Base-by-base conservation (phyloP, 2,329 filamentous ascomycete species). In the Talaromyces sp. region DNA sequence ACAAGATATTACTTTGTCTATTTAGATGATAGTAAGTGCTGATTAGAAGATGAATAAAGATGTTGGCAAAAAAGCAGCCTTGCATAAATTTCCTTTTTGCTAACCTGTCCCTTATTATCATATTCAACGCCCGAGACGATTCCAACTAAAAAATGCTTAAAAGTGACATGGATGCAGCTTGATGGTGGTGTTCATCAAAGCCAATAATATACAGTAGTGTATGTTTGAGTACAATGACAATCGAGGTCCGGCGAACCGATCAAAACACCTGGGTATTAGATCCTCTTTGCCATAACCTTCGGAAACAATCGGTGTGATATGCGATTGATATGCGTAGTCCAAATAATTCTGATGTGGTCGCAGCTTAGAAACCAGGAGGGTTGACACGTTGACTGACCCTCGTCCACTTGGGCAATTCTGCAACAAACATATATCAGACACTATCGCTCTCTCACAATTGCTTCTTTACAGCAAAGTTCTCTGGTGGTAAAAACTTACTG, bases 301-400 rank as follows among this genome's bases (percentile, higher is more conserved):
- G 11, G 16, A 33, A n/a, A 22, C 22, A 50, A 19, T 31, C 14
- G 45, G 19, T 56, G 16, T 39, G 33, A 16, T 6, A 11, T 19
- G n/a, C 50, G 6, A 33, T 33, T 24, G 31, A 3, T 27, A 31
- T n/a, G 7, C 47, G 9, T n/a, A 31, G 14, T 27, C 13, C 14
- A 39, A 14, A 43, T 4, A 14, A 52, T 39, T 7, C 58, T 14
- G 31, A 22, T 10, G 24, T 35, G n/a, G 39, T 50, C 33, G 19
- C 19, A n/a, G 31, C n/a, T 81, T 88, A 97, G 81, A 94, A 98
- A 81, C 94, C 94, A 56, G 94, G 93, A 66, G 94, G 94, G 79
- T 98, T 98, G 77, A 97, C 76, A 80, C 94, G 85, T 80, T 98
- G 94, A 69, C 92, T 96, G 68, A 98, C 90, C 81, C 93, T 90